Percentiles rank a stretch among this genome's conserved stretches.
These are phyloP conservation scores for Fagopyrum tataricum DNA, from an alignment of 148 eudicot genomes.

Conservation along the genomic window DNA sequence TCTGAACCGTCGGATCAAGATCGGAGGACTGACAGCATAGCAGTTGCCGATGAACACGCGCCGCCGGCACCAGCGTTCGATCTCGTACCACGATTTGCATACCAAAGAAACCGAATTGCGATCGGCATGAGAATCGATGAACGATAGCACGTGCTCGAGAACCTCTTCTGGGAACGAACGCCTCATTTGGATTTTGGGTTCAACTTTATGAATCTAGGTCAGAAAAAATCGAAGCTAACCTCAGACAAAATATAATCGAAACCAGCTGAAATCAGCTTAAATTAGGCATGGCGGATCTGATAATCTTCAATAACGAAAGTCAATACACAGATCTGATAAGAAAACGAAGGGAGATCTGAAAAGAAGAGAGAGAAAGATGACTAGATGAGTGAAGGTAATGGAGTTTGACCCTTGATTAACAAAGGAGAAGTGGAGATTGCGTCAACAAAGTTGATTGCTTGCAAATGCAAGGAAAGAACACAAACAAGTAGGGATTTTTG, in stretches of 20 bases:
- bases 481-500: background rate
- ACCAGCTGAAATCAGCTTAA: background rate
- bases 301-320: background rate
- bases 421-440: conserved; percentile 6
- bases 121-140: conserved; percentile 41
- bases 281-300: conserved; percentile 12
- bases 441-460: conserved; percentile 9
- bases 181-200: conserved; percentile 19
- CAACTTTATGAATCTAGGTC: background rate
- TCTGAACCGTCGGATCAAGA: conserved; percentile 48
- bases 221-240: background rate
- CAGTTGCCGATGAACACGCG: conserved; percentile 66
- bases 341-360: background rate
- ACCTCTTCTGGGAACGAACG: conserved; percentile 62
- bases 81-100: conserved; percentile 75
- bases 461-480: background rate
- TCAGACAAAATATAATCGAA: background rate
- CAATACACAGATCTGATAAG: conserved; percentile 11
- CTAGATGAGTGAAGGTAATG: background rate
- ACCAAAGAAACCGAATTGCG: conserved; percentile 63
- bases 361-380: background rate
- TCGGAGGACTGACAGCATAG: conserved; percentile 51
- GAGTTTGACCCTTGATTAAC: conserved; percentile 10
- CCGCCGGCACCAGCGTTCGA: conserved; percentile 52
- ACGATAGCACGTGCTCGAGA: conserved; percentile 57